A percentile compares a stretch with the other conserved stretches of the same genome.
Evolutionary conservation across 2,329 filamentous ascomycete genomes (phyloP).

Genomic region (Aspergillus ochraceus): DNA sequence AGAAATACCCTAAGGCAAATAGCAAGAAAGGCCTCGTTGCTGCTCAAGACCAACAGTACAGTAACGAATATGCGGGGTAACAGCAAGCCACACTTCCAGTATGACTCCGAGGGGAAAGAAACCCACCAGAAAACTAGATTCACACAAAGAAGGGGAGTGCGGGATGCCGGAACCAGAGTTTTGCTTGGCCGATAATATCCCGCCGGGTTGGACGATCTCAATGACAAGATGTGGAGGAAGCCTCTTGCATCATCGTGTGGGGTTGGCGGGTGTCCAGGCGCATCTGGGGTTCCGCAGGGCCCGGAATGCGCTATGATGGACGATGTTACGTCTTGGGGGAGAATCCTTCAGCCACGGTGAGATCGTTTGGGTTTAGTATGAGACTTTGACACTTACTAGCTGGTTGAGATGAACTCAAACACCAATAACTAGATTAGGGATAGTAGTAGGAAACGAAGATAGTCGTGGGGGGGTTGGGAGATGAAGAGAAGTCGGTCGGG

Average conservation of each 20-base stretch:
- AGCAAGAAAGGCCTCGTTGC: too few relatives aligned
- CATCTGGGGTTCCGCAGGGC: neutral
- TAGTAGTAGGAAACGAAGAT: neutral
- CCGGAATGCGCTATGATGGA: too few relatives aligned
- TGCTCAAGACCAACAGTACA: too few relatives aligned
- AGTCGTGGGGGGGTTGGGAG: neutral
- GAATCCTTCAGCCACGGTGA: too few relatives aligned
- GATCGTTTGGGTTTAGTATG: too few relatives aligned
- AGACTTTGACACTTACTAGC: too few relatives aligned
- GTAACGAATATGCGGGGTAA: neutral
- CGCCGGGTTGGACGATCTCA: neutral
- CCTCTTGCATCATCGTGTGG: constrained; percentile 2
- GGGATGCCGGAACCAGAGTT: neutral
- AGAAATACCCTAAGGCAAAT: too few relatives aligned
- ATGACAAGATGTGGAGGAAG: neutral
- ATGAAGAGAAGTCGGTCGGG: too few relatives aligned
- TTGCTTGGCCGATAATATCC: neutral
- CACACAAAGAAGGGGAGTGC: neutral
- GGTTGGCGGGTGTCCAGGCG: neutral
- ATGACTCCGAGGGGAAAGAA: neutral
- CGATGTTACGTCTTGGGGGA: too few relatives aligned
- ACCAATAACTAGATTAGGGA: too few relatives aligned
- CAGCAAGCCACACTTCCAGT: neutral
- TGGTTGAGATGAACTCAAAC: too few relatives aligned
- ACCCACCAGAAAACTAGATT: neutral